Evolutionary conservation across 768 basidiomycete species (phyloP), one percentile per base, ranked within the genome.

Genomic region (Scleroderma citrinum): DNA sequence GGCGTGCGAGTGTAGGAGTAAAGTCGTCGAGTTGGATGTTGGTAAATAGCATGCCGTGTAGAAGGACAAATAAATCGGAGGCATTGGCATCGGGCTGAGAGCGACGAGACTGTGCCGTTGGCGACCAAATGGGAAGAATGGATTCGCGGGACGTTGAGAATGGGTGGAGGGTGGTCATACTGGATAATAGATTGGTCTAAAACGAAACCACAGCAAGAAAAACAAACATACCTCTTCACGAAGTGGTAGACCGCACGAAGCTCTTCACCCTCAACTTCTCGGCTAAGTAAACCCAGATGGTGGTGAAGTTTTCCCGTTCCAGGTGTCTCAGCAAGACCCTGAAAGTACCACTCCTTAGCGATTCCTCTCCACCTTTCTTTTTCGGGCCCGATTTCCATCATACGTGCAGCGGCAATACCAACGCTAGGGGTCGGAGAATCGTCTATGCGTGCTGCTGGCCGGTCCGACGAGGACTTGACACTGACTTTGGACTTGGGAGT

Each of bases 41-140:
- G 13, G 96, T 98, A 70, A 97, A 97, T 1, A 99, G 76, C 92
- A 97, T 94, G 23, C 96, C 94, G 51, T 98, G 96, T 1, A 99
- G 73, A 11, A 92, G 80, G 29, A 98, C 81, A 56, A 98, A 99
- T 0, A 96, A 76, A 21, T 93, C 92, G 1, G 85, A 67, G 0
- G 76, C 76, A 2, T 71, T 73, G 5, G 87, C 81, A 55, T 95
- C 92, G 2, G 93, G 85, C 10, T 76, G 75, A 14, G 83, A 77
- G 3, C 92, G 84, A 16, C 83, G 79, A 7, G 81, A 73, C 52
- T 67, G 66, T 0, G 85, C 75, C 2, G 81, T 69, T 3, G 75
- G 74, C 7, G 92, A 87, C 85, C 94, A 98, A n/a, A 97, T 70
- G 0, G 85, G 83, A 3, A 95, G 74, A 12, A 97, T 75, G 0